A percentile compares a stretch with the other conserved stretches of the same genome.
Evolutionary conservation across 768 basidiomycete genomes (phyloP).

Genomic region (Lanmaoa pseudosensibilis): DNA sequence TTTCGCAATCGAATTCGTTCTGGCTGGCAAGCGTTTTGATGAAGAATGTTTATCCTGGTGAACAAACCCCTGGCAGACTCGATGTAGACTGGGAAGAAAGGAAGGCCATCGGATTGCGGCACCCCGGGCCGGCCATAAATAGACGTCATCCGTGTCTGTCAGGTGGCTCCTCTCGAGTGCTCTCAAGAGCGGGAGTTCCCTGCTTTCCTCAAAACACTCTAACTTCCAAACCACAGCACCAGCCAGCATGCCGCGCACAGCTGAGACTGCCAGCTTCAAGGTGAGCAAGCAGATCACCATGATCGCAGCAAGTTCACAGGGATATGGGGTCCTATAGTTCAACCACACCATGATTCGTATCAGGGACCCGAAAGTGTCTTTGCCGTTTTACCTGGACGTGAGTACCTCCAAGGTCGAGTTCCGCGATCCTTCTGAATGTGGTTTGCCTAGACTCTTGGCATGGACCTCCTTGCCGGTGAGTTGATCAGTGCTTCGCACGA

Average conservation of each 20-base stretch:
- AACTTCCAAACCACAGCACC: conserved; percentile 9
- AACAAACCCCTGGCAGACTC: too few species aligned
- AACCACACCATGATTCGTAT: conserved; percentile 90
- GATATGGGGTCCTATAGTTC: conserved; percentile 44
- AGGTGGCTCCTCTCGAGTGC: conserved; percentile 1
- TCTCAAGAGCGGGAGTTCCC: conserved; percentile 2
- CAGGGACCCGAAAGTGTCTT: conserved; percentile 80
- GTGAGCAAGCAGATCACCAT: conserved; percentile 30
- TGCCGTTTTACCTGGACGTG: conserved; percentile 79
- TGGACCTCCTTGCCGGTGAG: conserved; percentile 68
- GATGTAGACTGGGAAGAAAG: not conserved
- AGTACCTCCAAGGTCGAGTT: conserved; percentile 15
- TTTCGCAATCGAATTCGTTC: not conserved
- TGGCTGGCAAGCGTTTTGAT: not conserved
- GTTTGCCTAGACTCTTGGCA: conserved; percentile 55
- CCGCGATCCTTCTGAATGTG: not conserved
- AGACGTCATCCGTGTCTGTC: not conserved
- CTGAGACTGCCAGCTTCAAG: conserved; percentile 66
- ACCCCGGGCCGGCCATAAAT: conserved; percentile 15
- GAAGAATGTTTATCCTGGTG: not conserved
- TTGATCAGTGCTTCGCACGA: not conserved
- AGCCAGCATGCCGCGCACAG: conserved; percentile 56
- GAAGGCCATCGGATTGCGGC: not conserved
- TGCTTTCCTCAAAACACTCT: conserved; percentile 1
- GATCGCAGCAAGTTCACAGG: not conserved